Evolutionary conservation across 202 grass and related monocot species (phyloP), one percentile per base, ranked within the genome.

Genomic region (Panicum virgatum): DNA sequence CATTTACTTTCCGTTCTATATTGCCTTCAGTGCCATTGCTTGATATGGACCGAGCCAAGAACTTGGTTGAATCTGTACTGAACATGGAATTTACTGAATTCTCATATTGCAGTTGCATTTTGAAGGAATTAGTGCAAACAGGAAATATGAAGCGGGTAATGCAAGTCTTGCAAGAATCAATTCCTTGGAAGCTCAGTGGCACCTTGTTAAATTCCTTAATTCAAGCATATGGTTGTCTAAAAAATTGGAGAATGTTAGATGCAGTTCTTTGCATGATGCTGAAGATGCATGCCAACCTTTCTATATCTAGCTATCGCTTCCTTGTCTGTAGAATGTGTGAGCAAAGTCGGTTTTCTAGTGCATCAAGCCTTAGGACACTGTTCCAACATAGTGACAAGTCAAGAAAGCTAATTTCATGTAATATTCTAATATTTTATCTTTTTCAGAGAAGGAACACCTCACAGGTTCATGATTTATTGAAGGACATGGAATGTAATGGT

Each of bases 401-500:
- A 80, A 58, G 45, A 65, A 83, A 91, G 27, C 51, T 86, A 47
- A 91, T 89, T 90, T 83, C 62, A 66, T 85, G 62, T 80, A 98
- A 98, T 69, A 95, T 98, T 65, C 77, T 93, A 26, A 91, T 98
- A 68, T 98, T 93, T 86, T 60, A 65, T 88, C 86, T 95, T 79
- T 91, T 93, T 78, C 83, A 72, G 52, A 83, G 79, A 65, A 79
- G 84, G 83, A 88, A 89, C 20, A 82, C 53, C 80, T 81, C 80
- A 8, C 79, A 86, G 67, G 69, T 98, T 84, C 39, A 85, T 64
- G 79, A 62, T 69, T 61, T 98, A 60, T 83, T 98, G 74, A 85
- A 87, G 60, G 82, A 90, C 70, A 93, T 98, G 88, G 43, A 87
- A 70, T 19, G 11, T 77, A 90, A 62, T 13, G 57, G 73, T 63